Evolutionary conservation across 1,139 yeast species (phyloP).

Genomic region (Scheffersomyces parashehatae): DNA sequence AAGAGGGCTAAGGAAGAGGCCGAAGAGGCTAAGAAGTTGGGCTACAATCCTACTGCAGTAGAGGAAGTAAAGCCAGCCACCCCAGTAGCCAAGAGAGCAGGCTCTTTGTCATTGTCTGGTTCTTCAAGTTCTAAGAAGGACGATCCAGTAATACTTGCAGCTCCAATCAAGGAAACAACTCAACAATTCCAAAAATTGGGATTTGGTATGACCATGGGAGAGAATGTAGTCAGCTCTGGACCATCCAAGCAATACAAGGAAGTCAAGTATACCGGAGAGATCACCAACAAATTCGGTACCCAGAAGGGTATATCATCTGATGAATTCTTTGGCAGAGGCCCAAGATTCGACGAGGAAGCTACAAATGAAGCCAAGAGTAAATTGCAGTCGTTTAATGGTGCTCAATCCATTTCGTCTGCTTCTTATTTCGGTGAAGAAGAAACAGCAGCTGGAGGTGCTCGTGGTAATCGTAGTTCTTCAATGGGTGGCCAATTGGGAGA

Average conservation of each 20-base stretch:
- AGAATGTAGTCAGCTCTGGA: conserved; percentile 31
- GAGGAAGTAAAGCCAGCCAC: conserved; percentile 17
- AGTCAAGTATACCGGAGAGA: conserved; percentile 66
- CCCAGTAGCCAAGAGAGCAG: conserved; percentile 7
- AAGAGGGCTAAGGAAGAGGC: conserved; percentile 83
- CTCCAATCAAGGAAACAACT: conserved; percentile 57
- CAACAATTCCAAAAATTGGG: conserved; percentile 79
- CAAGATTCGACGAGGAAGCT: conserved; percentile 72
- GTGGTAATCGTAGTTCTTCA: conserved; percentile 6
- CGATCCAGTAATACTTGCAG: conserved; percentile 13
- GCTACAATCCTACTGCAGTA: conserved; percentile 61
- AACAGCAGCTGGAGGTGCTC: conserved; percentile 20
- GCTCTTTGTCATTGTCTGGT: conserved; percentile 2
- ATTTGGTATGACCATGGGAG: conserved; percentile 73
- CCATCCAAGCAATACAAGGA: conserved; percentile 47
- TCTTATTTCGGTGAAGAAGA: conserved; percentile 91
- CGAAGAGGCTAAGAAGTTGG: conserved; percentile 68
- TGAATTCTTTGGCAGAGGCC: conserved; percentile 87
- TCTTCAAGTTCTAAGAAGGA: conserved; percentile 14
- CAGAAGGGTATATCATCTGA: conserved; percentile 97
- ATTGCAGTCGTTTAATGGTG: conserved; percentile 78
- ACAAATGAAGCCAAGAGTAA: conserved; percentile 79
- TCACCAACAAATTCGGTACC: conserved; percentile 73
- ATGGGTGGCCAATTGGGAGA: conserved; percentile 28
- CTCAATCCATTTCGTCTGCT: conserved; percentile 87